Conservation (phyloP, 352 stramenopile species). For the Blastocystis sp. region DNA sequence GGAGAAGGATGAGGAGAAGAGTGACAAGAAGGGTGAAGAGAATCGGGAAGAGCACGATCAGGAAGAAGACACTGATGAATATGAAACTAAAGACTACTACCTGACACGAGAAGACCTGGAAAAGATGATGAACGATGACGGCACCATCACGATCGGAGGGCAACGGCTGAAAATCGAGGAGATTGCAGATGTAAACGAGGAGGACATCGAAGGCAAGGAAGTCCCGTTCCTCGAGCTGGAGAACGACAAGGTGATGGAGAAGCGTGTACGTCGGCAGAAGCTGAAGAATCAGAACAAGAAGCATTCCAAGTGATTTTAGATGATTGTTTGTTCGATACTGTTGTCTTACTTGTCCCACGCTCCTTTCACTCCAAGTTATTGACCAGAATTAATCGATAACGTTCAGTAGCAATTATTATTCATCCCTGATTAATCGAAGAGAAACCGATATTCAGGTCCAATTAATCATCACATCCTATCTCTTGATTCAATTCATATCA, state of each 20-base stretch:
- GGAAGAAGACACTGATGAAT: conserved; percentile 1
- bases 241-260: background rate
- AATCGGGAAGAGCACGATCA: background rate
- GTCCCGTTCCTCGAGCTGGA: background rate
- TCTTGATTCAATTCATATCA: too few relatives aligned
- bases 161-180: conserved; percentile 9
- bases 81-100: conserved; percentile 37
- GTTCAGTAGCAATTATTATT: too few relatives aligned
- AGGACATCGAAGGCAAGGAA: background rate
- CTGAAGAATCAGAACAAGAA: background rate
- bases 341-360: too few relatives aligned
- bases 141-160: conserved; percentile 35
- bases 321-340: too few relatives aligned
- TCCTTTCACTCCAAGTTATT: too few relatives aligned
- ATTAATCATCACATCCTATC: too few relatives aligned
- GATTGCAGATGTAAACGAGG: background rate
- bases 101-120: conserved; percentile 39
- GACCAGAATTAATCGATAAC: too few relatives aligned
- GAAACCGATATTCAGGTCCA: too few relatives aligned
- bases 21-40: background rate
- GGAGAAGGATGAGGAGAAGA: background rate
- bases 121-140: background rate
- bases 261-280: too few relatives aligned
- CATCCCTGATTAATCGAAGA: too few relatives aligned
- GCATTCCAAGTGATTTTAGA: too few relatives aligned